Evolutionary conservation across 176 grass and related monocot genomes (phyloP), one percentile per base, ranked within the genome.

Genomic region (Oryza punctata): DNA sequence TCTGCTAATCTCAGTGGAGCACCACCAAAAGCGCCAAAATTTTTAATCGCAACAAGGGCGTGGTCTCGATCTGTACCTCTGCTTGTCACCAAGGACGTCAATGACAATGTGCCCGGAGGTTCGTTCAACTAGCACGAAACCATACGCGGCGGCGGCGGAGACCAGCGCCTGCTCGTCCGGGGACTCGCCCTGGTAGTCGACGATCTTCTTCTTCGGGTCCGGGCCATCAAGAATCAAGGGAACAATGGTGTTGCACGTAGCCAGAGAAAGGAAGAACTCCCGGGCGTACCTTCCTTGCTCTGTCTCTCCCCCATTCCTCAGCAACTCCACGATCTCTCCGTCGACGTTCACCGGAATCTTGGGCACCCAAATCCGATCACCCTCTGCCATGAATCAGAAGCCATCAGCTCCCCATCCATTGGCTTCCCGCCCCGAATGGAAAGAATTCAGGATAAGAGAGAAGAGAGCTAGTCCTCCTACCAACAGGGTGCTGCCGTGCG

Each of bases 91-190:
- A 75, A 92, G 88, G 54, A 97, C 88, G 71, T 97, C 92, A 81
- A 94, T 85, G 19, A 92, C 78, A 77, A 97, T 88, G 87, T 91
- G 73, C 19, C 95, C 95, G 10, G 95, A 97, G 14, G 88, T 97
- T 69, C 95, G 83, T 65, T 97, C 92, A 3, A 97, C 72, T 9
- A 97, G 92, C 70, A 92, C 92, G 75, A 97, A 94, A 40, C 95
- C 92, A 67, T 97, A 97, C 2, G 95, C 92, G 0, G 95, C 95
- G 1, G 95, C 90, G 13, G 95, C 95, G 60, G 86, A 83, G 40
- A 97, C 95, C 75, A 97, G 72, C n/a, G 95, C 92, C 76, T 94
- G 92, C 83, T 97, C 95, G 70, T 97, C 95, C 11, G 95, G 95
- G 6, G 95, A 97, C 73, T 97, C 95, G 24, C 95, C 95, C 76